Evolutionary conservation across 2,329 filamentous ascomycete genomes (phyloP).

Genomic region (Periconia sp.): DNA sequence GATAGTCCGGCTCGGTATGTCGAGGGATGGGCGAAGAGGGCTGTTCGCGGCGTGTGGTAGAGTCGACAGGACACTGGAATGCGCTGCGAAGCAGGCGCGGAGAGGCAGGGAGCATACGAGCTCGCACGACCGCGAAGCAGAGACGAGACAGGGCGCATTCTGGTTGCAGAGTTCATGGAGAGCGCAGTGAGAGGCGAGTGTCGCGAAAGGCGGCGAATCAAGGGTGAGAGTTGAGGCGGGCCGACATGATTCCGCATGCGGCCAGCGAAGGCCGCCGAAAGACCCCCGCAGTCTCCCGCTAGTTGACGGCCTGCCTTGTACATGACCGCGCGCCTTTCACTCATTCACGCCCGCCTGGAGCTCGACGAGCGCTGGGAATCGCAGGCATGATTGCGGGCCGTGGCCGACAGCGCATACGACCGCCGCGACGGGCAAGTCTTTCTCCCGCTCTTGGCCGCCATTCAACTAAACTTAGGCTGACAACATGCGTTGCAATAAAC

Average conservation of each 20-base stretch:
- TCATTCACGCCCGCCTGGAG: conserved; percentile 4
- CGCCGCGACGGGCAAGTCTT: conserved; percentile 68
- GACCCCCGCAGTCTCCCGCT: conserved; percentile 9
- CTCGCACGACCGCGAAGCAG: conserved; percentile 31
- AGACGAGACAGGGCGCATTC: conserved; percentile 34
- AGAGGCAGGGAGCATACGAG: conserved; percentile 20
- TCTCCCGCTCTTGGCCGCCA: conserved; percentile 6
- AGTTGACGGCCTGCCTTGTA: too few species aligned
- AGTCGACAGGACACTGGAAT: conserved; percentile 33
- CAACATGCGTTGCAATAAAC: conserved; percentile 11
- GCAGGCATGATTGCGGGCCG: conserved; percentile 58
- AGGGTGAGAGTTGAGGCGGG: neutral
- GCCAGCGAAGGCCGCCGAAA: conserved; percentile 8
- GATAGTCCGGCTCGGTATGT: conserved; percentile 14
- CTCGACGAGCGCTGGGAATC: conserved; percentile 1
- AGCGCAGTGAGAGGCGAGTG: neutral
- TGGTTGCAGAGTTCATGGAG: too few species aligned
- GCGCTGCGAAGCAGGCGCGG: conserved; percentile 20
- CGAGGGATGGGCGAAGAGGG: conserved; percentile 21
- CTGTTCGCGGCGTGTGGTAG: conserved; percentile 38
- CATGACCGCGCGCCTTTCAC: neutral
- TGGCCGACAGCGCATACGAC: conserved; percentile 68
- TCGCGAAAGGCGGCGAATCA: conserved; percentile 1
- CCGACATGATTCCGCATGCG: conserved; percentile 18
- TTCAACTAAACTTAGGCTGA: conserved; percentile 6